Evolutionary conservation across 1,139 yeast species (phyloP), one percentile per base, ranked within the genome.

Genomic region (Blastobotrys petasosporus): DNA sequence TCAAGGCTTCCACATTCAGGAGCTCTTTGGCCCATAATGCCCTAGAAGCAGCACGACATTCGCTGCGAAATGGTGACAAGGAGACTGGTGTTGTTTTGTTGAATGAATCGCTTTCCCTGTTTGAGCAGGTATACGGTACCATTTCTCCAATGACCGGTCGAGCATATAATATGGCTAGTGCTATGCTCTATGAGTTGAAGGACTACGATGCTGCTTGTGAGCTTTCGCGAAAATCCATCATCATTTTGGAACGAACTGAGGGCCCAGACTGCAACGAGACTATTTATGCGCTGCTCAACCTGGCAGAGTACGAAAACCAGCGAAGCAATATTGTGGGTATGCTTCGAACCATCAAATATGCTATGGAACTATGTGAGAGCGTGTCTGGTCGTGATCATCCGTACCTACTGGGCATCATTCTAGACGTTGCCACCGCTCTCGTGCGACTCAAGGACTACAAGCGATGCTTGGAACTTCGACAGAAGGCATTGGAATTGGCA

Each of bases 241-340:
- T 79, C 37, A 77, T 88, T 50, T 74, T 81, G 48, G 97, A 92
- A 70, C 79, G 97, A 66, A 75, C 82, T 16, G 66, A 73, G 44
- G 98, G 98, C 50, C 66, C 80, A 54, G 97, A 90, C 62, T 77
- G 94, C 6, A 77, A 76, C 58, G 94, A 87, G 55, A 76, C 92
- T 28, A 66, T 87, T 32, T 76, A 87, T 52, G 74, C 87, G 32
- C 77, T 84, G 62, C 73, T 82, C 59, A 87, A 86, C 65, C 69
- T 88, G 54, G 94, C 94, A 1, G 76, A 74, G 59, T 75, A 77
- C 58, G 97, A 88, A 63, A 70, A 80, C 38, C 68, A 77, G 12
- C 76, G 77, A 56, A 77, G 78, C 42, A 79, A 80, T 57, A 68
- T 77, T 39, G 68, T 71, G 32, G 82, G 83, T 52, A 77, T 94